These are phyloP conservation scores for Beauveria varroae DNA, from an alignment of 2,329 filamentous ascomycete species.

Conservation along the genomic window DNA sequence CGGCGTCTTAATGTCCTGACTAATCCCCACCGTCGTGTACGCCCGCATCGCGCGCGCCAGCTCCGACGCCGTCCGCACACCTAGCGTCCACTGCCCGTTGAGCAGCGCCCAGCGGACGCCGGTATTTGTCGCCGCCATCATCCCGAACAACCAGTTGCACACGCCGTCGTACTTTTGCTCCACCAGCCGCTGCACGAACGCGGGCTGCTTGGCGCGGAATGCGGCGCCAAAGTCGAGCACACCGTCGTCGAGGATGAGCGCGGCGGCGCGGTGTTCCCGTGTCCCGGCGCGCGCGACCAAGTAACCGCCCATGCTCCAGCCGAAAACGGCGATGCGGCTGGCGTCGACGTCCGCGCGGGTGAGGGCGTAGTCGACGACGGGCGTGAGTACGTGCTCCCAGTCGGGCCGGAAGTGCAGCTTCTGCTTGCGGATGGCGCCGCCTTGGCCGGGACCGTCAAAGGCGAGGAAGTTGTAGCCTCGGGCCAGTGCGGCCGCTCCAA, in stretches of 20 bases:
- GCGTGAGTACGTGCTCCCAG: slow-evolving; percentile 4
- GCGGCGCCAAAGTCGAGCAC: background rate
- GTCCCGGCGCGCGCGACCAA: slow-evolving; percentile 3
- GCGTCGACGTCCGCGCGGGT: background rate
- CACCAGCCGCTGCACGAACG: background rate
- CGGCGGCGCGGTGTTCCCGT: background rate
- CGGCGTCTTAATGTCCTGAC: background rate
- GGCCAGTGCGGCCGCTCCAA: background rate
- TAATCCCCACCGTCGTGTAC: background rate
- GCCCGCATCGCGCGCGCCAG: background rate
- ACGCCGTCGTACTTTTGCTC: background rate
- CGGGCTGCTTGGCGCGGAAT: background rate
- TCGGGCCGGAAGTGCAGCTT: slow-evolving; percentile 1
- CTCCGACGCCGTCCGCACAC: background rate
- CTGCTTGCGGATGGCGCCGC: background rate
- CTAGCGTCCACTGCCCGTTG: background rate
- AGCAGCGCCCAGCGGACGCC: slow-evolving; percentile 1
- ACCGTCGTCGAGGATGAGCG: slow-evolving; percentile 4
- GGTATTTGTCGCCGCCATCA: background rate
- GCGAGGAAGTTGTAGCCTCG: slow-evolving; percentile 6
- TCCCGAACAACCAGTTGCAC: background rate
- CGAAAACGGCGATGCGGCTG: background rate
- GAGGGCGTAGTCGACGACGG: background rate
- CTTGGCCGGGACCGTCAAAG: slow-evolving; percentile 5
- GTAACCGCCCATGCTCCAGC: slow-evolving; percentile 8